phyloP scores from a whole-genome alignment of 441 rosid genomes.

The Theobroma grandiflorum region DNA sequence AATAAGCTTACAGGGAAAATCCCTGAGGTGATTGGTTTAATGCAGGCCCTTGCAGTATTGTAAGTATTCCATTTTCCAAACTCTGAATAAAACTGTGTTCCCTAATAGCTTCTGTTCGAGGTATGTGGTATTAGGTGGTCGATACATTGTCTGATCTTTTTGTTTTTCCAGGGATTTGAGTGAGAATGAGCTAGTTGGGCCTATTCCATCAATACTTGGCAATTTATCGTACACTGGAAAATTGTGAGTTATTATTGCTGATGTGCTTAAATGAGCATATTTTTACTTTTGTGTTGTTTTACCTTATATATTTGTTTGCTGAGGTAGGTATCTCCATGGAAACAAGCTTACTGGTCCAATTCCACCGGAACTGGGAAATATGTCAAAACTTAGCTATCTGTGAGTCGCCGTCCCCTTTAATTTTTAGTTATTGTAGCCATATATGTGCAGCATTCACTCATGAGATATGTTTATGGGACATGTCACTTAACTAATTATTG shows the following conservation, averaged over 20 bases:
- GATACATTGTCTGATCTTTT: background rate
- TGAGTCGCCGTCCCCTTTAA: conserved; percentile 35
- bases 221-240: conserved; percentile 89
- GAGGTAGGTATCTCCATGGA: conserved; percentile 83
- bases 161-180: conserved; percentile 72
- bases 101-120: background rate
- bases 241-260: conserved; percentile 54
- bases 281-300: too few relatives aligned
- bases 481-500: background rate
- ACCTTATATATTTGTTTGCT: background rate
- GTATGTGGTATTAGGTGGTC: background rate
- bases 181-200: conserved; percentile 81
- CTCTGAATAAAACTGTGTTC: background rate
- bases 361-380: conserved; percentile 96
- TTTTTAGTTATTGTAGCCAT: background rate
- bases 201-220: conserved; percentile 88
- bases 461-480: background rate
- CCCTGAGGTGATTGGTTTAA: conserved; percentile 89
- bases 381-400: conserved; percentile 95
- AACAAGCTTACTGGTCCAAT: conserved; percentile 84
- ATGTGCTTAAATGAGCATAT: too few relatives aligned
- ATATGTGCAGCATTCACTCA: background rate
- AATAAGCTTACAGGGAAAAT: conserved; percentile 80
- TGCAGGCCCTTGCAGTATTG: conserved; percentile 99
- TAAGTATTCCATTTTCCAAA: conserved; percentile 42